Base-by-base conservation (phyloP, 2,329 filamentous ascomycete genomes). In the Onygenales sp. region DNA sequence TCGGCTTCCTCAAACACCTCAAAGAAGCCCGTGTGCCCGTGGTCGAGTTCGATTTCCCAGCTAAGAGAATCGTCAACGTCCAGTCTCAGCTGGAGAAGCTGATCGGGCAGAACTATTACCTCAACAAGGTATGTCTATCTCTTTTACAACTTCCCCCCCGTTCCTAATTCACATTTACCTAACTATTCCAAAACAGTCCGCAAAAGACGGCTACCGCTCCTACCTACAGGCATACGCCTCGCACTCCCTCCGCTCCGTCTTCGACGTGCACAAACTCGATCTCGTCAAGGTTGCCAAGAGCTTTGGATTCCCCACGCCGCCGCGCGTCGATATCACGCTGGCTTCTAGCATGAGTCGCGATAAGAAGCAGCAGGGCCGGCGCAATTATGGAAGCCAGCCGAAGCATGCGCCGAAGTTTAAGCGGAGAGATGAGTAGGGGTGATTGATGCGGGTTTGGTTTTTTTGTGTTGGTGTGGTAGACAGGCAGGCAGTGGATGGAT, bases 161-260 rank as follows among this genome's bases (percentile, higher is more conserved):
- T 58, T 51, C 53, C 54, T 47, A n/a, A 54, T 21, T 8, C 21
- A 38, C 43, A 45, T 27, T 50, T 46, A 38, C 43, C 54, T 33
- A 41, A 50, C 43, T 41, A 14, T 41, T 52, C 21, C 17, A 42
- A 58, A 13, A 54, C 58, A 81, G 77, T 83, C 80, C 35, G 82
- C 82, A 43, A 85, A 85, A 67, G 82, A 85, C 60, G 81, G 88
- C 3, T 95, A 93, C 75, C 82, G 88, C 56, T 89, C 87, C 17
- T 98, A 98, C 69, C 80, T 98, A 27, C 90, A 97, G 69, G 92
- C 93, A 0, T 98, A 98, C 67, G 90, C 92, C 21, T 90, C 85
- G 55, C 93, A 92, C 72, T 85, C 81, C 60, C 76, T 93, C 55
- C 82, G 89, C 32, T 86, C 83, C n/a, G 85, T 94, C 39, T 95